Evolutionary conservation across 2,329 filamentous ascomycete species (phyloP).

Genomic region (Epichloe bromicola): DNA sequence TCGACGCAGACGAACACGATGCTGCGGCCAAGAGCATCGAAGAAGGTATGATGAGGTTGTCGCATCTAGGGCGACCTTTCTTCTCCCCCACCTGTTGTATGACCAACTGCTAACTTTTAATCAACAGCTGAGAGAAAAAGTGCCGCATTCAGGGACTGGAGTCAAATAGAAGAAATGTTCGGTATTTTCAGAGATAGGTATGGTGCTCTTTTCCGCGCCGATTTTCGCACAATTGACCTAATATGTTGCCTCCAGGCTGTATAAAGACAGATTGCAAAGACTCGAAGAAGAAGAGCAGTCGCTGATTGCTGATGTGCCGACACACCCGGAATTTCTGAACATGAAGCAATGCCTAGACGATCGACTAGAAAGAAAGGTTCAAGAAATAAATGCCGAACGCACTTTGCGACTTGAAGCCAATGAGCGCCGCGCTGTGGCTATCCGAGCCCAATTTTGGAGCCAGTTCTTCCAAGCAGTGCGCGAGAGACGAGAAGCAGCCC

Average conservation of each 20-base stretch:
- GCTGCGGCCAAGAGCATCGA: conserved; percentile 48
- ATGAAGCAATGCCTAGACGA: conserved; percentile 82
- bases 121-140: conserved; percentile 60
- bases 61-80: not conserved
- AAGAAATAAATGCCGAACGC: conserved; percentile 60
- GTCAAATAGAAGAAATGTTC: conserved; percentile 78
- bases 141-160: conserved; percentile 65
- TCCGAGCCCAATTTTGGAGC: conserved; percentile 73
- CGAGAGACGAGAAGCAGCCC: conserved; percentile 65
- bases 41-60: conserved; percentile 42
- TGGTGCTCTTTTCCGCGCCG: conserved; percentile 13
- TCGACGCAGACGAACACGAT: conserved; percentile 35
- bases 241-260: conserved; percentile 45
- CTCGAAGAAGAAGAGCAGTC: conserved; percentile 59
- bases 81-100: not conserved
- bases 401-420: conserved; percentile 63
- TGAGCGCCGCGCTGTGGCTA: conserved; percentile 62
- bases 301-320: conserved; percentile 45
- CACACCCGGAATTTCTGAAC: conserved; percentile 82
- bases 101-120: conserved; percentile 10
- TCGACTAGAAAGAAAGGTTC: conserved; percentile 67
- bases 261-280: conserved; percentile 75
- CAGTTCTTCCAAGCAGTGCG: conserved; percentile 83
- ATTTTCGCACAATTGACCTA: not conserved
- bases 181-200: conserved; percentile 69